These are phyloP conservation scores for Drechslerella dactyloides DNA, from an alignment of 2,329 filamentous ascomycete genomes.

Conservation along the genomic window DNA sequence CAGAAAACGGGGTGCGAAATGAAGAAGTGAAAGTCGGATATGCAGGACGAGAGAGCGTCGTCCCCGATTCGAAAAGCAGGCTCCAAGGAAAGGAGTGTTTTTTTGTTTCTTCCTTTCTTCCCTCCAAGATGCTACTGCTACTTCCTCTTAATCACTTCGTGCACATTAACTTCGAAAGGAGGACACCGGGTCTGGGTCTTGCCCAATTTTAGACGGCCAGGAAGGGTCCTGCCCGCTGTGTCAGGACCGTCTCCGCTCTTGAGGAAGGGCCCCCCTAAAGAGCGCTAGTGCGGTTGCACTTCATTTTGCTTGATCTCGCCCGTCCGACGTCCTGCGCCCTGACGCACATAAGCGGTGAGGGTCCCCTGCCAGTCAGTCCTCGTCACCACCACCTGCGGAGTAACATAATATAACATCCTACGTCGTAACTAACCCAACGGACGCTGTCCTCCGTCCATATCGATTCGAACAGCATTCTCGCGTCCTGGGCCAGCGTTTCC, in stretches of 20 bases:
- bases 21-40: slow-evolving; percentile 49
- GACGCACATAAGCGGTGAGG: slow-evolving; percentile 43
- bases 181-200: slow-evolving; percentile 27
- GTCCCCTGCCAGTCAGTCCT: slow-evolving; percentile 30
- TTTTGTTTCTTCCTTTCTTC: no score
- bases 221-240: slow-evolving; percentile 50
- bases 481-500: not conserved
- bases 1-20: slow-evolving; percentile 40
- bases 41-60: slow-evolving; percentile 10
- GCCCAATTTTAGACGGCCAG: slow-evolving; percentile 41
- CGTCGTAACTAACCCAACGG: no score
- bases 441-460: no score
- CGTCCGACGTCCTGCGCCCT: slow-evolving; percentile 33
- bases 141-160: no score
- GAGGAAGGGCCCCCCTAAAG: slow-evolving; percentile 37
- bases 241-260: slow-evolving; percentile 51
- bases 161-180: no score
- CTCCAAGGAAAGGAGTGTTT: slow-evolving; percentile 46
- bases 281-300: slow-evolving; percentile 47
- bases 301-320: slow-evolving; percentile 42
- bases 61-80: slow-evolving; percentile 35
- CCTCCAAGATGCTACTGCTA: no score
- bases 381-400: slow-evolving; percentile 29
- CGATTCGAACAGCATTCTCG: not conserved
- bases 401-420: slow-evolving; percentile 3